Conservation (phyloP, 164 flowering plant genomes). For the Brasenia schreberi region DNA sequence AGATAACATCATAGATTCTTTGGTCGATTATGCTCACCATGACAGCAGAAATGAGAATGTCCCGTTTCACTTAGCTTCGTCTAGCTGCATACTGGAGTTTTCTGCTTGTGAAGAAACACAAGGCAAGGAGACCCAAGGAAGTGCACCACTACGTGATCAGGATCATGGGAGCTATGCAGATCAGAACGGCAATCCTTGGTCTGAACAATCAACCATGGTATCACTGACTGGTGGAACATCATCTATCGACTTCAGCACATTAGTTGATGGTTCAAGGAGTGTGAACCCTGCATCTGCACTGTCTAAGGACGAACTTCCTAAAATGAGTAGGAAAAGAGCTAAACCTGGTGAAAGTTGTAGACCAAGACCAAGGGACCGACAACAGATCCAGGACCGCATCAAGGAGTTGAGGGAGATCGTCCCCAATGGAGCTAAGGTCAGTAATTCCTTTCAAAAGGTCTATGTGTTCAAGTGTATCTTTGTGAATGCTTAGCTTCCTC, state of each 20-base stretch:
- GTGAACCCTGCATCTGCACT: neutral
- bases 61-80: neutral
- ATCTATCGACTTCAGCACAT: neutral
- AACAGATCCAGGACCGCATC: conserved; percentile 80
- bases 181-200: neutral
- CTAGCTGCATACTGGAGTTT: neutral
- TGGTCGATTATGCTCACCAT: neutral
- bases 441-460: neutral
- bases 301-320: conserved; percentile 4
- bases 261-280: neutral
- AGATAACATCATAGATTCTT: neutral
- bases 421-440: conserved; percentile 69
- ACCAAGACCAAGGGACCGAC: conserved; percentile 85
- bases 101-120: neutral
- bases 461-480: neutral
- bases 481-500: neutral
- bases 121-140: neutral
- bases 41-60: neutral
- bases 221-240: neutral
- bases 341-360: conserved; percentile 26
- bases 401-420: conserved; percentile 77
- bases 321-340: conserved; percentile 25
- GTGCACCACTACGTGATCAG: neutral
- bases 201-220: neutral
- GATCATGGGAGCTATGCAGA: neutral